phyloP scores from a whole-genome alignment of 768 basidiomycete genomes.

The Lentinula boryana region DNA sequence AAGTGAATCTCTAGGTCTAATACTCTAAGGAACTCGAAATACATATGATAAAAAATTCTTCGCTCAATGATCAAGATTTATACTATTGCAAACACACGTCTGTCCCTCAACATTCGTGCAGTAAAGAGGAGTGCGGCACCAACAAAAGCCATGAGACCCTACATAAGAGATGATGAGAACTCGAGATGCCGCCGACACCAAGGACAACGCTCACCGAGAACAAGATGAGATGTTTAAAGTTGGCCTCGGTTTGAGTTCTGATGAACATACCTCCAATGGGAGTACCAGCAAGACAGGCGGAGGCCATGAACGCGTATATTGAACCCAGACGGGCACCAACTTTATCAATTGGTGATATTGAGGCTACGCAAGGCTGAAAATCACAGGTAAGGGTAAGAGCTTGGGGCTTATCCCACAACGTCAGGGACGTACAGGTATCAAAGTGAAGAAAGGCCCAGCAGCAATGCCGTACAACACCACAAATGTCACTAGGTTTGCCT shows the following conservation, averaged over 20 bases:
- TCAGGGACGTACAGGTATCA: slow-evolving; percentile 13
- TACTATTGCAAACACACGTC: neutral
- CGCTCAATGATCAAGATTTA: neutral
- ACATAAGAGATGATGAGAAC: neutral
- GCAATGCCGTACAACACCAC: slow-evolving; percentile 18
- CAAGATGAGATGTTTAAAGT: slow-evolving; percentile 19
- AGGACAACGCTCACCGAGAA: slow-evolving; percentile 15
- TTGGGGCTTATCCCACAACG: neutral
- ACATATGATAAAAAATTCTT: neutral
- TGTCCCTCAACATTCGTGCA: neutral
- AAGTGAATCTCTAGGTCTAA: neutral
- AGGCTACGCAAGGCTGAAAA: slow-evolving; percentile 14
- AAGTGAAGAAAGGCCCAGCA: slow-evolving; percentile 20
- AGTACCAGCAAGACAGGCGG: slow-evolving; percentile 19
- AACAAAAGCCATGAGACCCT: slow-evolving; percentile 4
- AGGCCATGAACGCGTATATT: slow-evolving; percentile 17
- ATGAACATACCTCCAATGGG: slow-evolving; percentile 20
- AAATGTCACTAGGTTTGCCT: slow-evolving; percentile 17
- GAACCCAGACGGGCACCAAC: slow-evolving; percentile 22
- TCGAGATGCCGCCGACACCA: neutral
- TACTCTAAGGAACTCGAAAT: neutral
- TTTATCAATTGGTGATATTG: slow-evolving; percentile 17
- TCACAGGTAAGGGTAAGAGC: too few relatives aligned
- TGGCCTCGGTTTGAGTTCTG: slow-evolving; percentile 7
- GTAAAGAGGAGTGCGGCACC: neutral